Base-by-base conservation (phyloP, 1,284 basidiomycete species). In the Ceratobasidium theobromae region DNA sequence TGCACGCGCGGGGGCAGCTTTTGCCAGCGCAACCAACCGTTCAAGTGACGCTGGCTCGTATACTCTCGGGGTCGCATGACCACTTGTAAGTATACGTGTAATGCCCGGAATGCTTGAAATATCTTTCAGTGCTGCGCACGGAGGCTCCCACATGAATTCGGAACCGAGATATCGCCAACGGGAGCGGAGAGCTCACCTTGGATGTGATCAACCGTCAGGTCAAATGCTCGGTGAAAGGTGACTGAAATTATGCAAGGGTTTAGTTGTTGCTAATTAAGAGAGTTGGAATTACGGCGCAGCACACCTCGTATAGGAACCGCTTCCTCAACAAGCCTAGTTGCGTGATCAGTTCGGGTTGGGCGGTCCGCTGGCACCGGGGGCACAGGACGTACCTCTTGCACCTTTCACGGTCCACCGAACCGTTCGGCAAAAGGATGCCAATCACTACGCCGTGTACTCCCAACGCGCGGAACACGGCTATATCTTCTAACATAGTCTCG, bases 151-250 rank as follows among this genome's bases (percentile, higher is more conserved):
- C 33, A 43, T 45, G 27, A 43, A 14, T 53, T 41, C 18, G 5
- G 25, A 23, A 8, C 21, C 33, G 53, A 64, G 12, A 53, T 33
- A 48, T 25, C 5, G 25, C 18, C 25, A 23, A 11, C 4, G 4
- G 12, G 30, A 32, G 16, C 18, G 40, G 43, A 16, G 27, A 3
- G 70, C 73, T 35, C 66, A 84, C 88, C 84, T 78, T 82, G 77
- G 52, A 77, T 74, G 12, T 81, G 75, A 72, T 88, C 80, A 51
- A 75, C 74, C 2, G 84, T 82, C 85, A 92, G 85, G 73, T 93
- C 91, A 71, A 92, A 87, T 16, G 91, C 91, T 64, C 91, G 80
- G 73, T 93, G 91, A 73, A 93, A 93, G 70, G 88, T 91, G 33
- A 91, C 90, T 91, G 60, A 41, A 71, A 46, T 46, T 25, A 21